Base-by-base conservation (phyloP, 345 rosid genomes). In the Leavenworthia alabamica region DNA sequence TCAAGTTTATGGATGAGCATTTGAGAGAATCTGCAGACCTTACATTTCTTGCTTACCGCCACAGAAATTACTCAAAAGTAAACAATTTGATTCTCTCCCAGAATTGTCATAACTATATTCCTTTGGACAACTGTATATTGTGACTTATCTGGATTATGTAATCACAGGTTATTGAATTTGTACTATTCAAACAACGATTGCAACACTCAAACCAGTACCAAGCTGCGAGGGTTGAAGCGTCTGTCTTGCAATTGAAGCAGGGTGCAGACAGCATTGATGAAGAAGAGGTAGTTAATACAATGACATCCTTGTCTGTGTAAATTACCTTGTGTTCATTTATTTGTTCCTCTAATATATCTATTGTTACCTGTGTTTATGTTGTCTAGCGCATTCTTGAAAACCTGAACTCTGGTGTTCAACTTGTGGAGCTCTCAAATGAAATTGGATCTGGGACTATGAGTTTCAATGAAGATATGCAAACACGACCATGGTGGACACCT, bases 401-500 rank as follows among this genome's bases (percentile, higher is more conserved):
- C 75, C 64, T 87, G 78, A 85, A 87, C 43, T 67, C 46, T 19
- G 97, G 97, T 56, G 49, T 47, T 75, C 76, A 80, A 60, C 82
- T 85, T 70, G 79, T 81, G 62, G 97, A 87, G 80, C 86, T 93
- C 37, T 80, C 94, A 5, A 74, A 82, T 65, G 94, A 89, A 79
- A 82, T 87, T 69, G 86, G 82, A 45, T 81, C 89, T 22, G 84
- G 75, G 69, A 74, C 78, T 16, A 60, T 87, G 77, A 82, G 80
- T 49, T 83, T 82, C 67, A 87, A 93, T 79, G 97, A 93, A 73
- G 99, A 93, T 78, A 77, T 90, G 60, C 82, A 80, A 65, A 74
- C 91, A 53, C 81, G 96, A 33, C 99, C 99, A 62, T 93, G 97
- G 97, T 93, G 99, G 97, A 87, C 96, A 9, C 99, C 97, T 71